Base-by-base conservation (phyloP, 345 rosid genomes). In the Ceriops zippeliana region DNA sequence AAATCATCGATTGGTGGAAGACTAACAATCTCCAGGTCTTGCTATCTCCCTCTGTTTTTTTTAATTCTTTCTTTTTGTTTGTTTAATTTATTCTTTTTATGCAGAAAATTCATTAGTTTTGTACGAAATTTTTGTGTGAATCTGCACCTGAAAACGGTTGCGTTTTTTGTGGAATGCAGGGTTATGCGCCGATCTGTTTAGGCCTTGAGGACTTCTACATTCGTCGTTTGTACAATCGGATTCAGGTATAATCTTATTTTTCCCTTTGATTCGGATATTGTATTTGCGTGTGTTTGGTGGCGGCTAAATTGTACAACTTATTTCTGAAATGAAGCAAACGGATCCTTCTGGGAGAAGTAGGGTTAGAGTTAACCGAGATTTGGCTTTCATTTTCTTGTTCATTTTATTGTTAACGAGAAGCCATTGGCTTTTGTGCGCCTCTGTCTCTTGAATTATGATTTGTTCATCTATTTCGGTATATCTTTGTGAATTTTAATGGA, bases 151-250 rank as follows among this genome's bases (percentile, higher is more conserved):
- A 35, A 20, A 7, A 22, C 35, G 52, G 26, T 32, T 32, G 15
- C 13, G 35, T 57, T 34, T 57, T 22, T 35, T 1, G 37, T 61
- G 47, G 6, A 32, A 52, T 62, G 57, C 62, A 93, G 89, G 99
- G 98, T 15, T 91, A 95, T 61, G 93, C 98, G 3, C 96, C 98
- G 63, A 95, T 95, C 85, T 91, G 96, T 66, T 71, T 90, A 66
- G 96, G 96, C 5, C 90, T 78, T 3, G 99, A 95, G 75, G 98
- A 91, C 80, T 95, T 95, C 85, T 90, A 95, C 76, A 82, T 77
- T 68, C 86, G 99, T 1, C 90, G 99, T 34, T 80, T 90, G 59
- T 95, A 85, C 79, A 90, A 77, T 66, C 92, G 96, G 34, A 95
- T 95, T 80, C 96, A 91, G 98, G 98, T 88, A 24, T 24, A 62